Evolutionary conservation across 768 basidiomycete genomes (phyloP).

Genomic region (Leccinum broughii): DNA sequence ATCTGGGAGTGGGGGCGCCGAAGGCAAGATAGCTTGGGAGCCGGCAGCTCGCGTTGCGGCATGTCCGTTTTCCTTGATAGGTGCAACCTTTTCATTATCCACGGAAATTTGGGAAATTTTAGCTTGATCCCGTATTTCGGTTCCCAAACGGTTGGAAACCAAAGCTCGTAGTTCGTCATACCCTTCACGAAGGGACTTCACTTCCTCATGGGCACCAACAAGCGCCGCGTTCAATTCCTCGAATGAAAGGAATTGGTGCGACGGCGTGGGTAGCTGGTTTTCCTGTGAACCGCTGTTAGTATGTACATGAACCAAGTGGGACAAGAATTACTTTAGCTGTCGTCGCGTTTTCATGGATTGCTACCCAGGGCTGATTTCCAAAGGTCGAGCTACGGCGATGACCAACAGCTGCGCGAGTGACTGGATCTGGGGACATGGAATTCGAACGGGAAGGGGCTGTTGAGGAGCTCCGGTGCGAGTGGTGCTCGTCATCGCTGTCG

Average conservation of each 20-base stretch:
- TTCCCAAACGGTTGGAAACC: conserved; percentile 18
- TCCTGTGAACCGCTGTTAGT: conserved; percentile 14
- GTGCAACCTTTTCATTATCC: neutral
- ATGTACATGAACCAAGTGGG: neutral
- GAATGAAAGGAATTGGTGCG: conserved; percentile 22
- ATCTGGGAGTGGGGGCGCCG: neutral
- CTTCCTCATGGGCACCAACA: conserved; percentile 24
- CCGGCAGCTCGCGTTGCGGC: neutral
- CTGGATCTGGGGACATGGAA: conserved; percentile 19
- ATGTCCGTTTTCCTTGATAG: neutral
- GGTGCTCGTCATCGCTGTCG: conserved; percentile 21
- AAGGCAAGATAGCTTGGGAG: neutral
- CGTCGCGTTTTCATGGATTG: conserved; percentile 9
- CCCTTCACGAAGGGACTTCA: conserved; percentile 24
- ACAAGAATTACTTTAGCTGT: conserved; percentile 10
- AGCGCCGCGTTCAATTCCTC: conserved; percentile 28
- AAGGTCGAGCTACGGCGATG: conserved; percentile 29
- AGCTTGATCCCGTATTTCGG: conserved; percentile 1
- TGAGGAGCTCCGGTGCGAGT: conserved; percentile 12
- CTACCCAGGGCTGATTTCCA: conserved; percentile 18
- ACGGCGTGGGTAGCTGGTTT: neutral
- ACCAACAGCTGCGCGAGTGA: neutral
- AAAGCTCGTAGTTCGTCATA: conserved; percentile 27
- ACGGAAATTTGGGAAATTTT: neutral
- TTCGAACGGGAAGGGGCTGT: conserved; percentile 10